Base-by-base conservation (phyloP, 2,329 filamentous ascomycete species). In the Cyphellophora europaea region DNA sequence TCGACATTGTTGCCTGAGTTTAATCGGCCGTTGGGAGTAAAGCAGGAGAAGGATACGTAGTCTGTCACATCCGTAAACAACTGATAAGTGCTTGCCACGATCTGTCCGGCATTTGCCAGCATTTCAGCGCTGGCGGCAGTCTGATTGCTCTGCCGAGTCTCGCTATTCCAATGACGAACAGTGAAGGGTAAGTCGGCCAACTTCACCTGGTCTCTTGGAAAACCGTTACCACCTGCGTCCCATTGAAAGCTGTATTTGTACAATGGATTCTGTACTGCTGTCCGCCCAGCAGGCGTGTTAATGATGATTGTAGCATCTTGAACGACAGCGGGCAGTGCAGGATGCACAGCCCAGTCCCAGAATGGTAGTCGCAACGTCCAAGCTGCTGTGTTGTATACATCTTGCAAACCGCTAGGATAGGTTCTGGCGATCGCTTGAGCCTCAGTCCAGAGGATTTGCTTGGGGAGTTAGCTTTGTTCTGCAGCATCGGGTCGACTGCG, bases 301-400 rank as follows among this genome's bases (percentile, higher is more conserved):
- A 68, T 56, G 6, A 53, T 49, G 30, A 72, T 59, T 4, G 51
- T 58, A 32, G 57, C 51, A 8, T 49, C 47, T 5, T 54, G 54
- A 11, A 68, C 43, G 40, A 61, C 59, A 8, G 51, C 55, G n/a
- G 55, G 55, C 30, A 58, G 33, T 6, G 41, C 35, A 2, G 52
- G 45, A 41, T 55, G 40, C n/a, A 39, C 42, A 61, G 63, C 61
- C 62, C 63, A 68, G 45, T 69, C 66, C 65, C 65, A 69, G 48
- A 63, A 70, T 3, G 66, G 65, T 12, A 67, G 52, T 18, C 66
- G 57, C 16, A 69, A 50, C n/a, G 46, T 54, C 12, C 51, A 38
- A 1, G 63, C 65, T 10, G 64, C 63, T 11, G 42, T 43, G 14
- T 53, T 41, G 45, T 79, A 79, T 27, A 60, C 55, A 5, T 56